Evolutionary conservation across 108 stramenopile genomes (phyloP).

Genomic region (Chaetoceros muelleri): DNA sequence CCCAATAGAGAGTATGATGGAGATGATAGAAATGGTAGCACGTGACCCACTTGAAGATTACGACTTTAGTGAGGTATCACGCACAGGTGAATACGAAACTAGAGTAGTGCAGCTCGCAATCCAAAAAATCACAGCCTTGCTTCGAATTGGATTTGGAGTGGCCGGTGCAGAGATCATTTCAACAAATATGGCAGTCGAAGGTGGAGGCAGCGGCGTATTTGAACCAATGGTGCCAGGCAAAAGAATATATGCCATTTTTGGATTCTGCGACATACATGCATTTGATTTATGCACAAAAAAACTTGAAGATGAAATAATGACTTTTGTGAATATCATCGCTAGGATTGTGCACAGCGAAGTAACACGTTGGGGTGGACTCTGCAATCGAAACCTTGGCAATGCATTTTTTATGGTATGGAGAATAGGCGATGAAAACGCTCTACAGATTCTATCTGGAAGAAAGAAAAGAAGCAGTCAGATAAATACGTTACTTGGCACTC

Average conservation of each 20-base stretch:
- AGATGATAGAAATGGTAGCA: constrained; percentile 43
- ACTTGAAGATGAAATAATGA: constrained; percentile 87
- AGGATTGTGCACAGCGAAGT: constrained; percentile 83
- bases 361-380: constrained; percentile 80
- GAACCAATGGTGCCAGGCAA: constrained; percentile 92
- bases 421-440: constrained; percentile 50
- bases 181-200: constrained; percentile 76
- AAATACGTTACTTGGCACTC: constrained; percentile 5
- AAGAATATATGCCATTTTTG: constrained; percentile 87
- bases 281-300: constrained; percentile 65
- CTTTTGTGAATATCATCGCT: constrained; percentile 91
- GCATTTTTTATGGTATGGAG: constrained; percentile 94
- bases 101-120: constrained; percentile 26
- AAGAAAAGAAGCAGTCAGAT: constrained; percentile 6
- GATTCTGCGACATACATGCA: constrained; percentile 83
- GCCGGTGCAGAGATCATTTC: constrained; percentile 94
- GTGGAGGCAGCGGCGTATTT: constrained; percentile 59
- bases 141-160: constrained; percentile 33
- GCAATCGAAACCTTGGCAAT: constrained; percentile 93
- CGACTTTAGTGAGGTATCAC: constrained; percentile 27
- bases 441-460: constrained; percentile 13
- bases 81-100: constrained; percentile 33
- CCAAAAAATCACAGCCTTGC: constrained; percentile 31
- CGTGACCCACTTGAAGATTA: constrained; percentile 37
- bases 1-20: constrained; percentile 66